phyloP scores from a whole-genome alignment of 257 asterid genomes.

The Echium plantagineum region DNA sequence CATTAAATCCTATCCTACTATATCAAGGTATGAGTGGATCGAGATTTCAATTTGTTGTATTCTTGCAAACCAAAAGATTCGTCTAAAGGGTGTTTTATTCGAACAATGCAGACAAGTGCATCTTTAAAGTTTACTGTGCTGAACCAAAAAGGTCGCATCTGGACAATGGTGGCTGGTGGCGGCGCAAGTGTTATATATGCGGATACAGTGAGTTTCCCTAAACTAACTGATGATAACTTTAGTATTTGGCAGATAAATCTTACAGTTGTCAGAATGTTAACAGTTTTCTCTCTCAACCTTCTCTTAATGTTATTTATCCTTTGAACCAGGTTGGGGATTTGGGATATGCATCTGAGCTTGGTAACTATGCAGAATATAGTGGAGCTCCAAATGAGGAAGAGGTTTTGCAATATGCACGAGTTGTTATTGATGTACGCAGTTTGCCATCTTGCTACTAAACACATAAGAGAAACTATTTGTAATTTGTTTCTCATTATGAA shows the following conservation, averaged over 20 bases:
- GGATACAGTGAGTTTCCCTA: constrained; percentile 58
- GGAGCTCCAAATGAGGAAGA: constrained; percentile 97
- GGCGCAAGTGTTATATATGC: constrained; percentile 98
- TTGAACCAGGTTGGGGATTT: constrained; percentile 68
- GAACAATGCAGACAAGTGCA: constrained; percentile 72
- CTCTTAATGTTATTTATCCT: neutral
- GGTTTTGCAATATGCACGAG: constrained; percentile 89
- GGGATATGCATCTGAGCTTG: constrained; percentile 90
- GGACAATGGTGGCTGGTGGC: constrained; percentile 99
- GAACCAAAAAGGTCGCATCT: constrained; percentile 92
- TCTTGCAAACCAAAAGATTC: constrained; percentile 2
- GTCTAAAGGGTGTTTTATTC: constrained; percentile 4
- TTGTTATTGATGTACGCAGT: constrained; percentile 68
- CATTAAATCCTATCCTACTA: neutral
- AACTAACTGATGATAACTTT: neutral
- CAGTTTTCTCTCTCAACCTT: neutral
- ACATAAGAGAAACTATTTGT: constrained; percentile 4
- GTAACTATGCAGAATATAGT: constrained; percentile 92
- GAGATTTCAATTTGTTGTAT: neutral
- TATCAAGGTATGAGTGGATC: neutral
- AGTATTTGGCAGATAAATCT: neutral
- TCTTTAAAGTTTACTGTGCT: constrained; percentile 84
- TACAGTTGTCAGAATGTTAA: neutral
- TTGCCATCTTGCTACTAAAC: constrained; percentile 2
- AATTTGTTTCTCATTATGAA: constrained; percentile 3